These are phyloP conservation scores for Nakataea oryzae DNA, from an alignment of 2,329 filamentous ascomycete species.

Conservation along the genomic window DNA sequence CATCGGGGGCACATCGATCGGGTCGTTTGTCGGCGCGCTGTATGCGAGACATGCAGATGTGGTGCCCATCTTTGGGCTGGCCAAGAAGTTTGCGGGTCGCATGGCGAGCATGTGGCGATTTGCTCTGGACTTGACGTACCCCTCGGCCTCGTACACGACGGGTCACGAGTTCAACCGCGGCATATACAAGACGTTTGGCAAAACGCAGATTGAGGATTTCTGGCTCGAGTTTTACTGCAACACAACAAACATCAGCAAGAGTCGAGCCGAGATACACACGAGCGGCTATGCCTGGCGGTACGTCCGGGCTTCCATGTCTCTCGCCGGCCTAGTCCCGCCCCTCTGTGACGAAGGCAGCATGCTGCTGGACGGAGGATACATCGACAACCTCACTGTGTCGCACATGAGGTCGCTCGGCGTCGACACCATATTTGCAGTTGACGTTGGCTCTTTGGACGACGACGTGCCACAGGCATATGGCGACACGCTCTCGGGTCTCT, in stretches of 20 bases:
- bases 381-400: slow-evolving; percentile 92
- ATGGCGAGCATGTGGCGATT: slow-evolving; percentile 99
- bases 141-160: slow-evolving; percentile 92
- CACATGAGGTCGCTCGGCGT: slow-evolving; percentile 95
- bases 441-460: slow-evolving; percentile 88
- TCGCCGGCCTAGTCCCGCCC: slow-evolving; percentile 84
- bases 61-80: slow-evolving; percentile 90
- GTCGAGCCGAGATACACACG: slow-evolving; percentile 82
- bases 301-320: slow-evolving; percentile 90
- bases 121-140: slow-evolving; percentile 89
- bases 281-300: slow-evolving; percentile 97
- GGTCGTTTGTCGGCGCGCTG: slow-evolving; percentile 85
- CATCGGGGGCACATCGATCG: slow-evolving; percentile 91
- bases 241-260: slow-evolving; percentile 96
- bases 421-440: slow-evolving; percentile 89
- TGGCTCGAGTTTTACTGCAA: slow-evolving; percentile 99
- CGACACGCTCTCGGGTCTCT: slow-evolving; percentile 87
- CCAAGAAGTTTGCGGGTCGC: slow-evolving; percentile 95
- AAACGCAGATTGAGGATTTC: slow-evolving; percentile 96
- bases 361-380: slow-evolving; percentile 91
- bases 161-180: slow-evolving; percentile 98
- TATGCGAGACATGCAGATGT: slow-evolving; percentile 95
- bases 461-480: slow-evolving; percentile 86
- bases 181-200: slow-evolving; percentile 96
- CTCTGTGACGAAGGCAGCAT: slow-evolving; percentile 95